phyloP scores from a whole-genome alignment of 2,329 filamentous ascomycete genomes.

The Dactylellina parvicollis region DNA sequence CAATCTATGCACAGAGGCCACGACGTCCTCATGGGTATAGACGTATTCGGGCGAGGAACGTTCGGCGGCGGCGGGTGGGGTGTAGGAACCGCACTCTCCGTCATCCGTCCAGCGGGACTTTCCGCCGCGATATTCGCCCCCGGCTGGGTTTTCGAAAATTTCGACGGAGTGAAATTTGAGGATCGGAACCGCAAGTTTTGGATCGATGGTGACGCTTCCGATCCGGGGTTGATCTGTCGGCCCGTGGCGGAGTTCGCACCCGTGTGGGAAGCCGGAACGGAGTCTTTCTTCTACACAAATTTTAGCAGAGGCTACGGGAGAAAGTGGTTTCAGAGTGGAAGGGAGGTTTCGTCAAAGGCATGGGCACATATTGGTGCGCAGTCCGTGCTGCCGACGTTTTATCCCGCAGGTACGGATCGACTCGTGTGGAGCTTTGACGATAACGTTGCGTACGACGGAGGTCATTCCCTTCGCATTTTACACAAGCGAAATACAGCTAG shows the following conservation, averaged over 20 bases:
- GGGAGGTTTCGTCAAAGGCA: constrained; percentile 51
- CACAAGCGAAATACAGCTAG: not conserved
- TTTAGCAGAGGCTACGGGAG: constrained; percentile 57
- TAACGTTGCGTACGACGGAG: constrained; percentile 54
- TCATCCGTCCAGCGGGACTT: constrained; percentile 60
- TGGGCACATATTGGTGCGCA: constrained; percentile 58
- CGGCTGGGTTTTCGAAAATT: constrained; percentile 65
- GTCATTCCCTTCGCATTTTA: constrained; percentile 53
- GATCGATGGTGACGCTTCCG: constrained; percentile 50
- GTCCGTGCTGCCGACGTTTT: constrained; percentile 55
- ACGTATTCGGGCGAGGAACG: constrained; percentile 64
- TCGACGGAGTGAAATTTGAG: constrained; percentile 58
- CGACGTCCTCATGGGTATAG: constrained; percentile 63
- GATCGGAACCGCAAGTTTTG: constrained; percentile 56
- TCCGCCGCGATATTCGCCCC: constrained; percentile 64
- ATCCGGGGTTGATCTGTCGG: constrained; percentile 41
- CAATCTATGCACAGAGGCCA: constrained; percentile 48
- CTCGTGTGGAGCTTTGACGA: constrained; percentile 54
- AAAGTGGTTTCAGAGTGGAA: constrained; percentile 55
- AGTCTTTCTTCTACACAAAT: constrained; percentile 57
- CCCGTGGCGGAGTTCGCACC: constrained; percentile 54
- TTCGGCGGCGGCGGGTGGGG: constrained; percentile 57
- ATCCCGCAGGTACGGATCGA: constrained; percentile 45
- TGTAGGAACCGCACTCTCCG: constrained; percentile 59
- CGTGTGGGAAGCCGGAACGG: constrained; percentile 52